A percentile compares a stretch with the other conserved stretches of the same genome.
phyloP scores from a whole-genome alignment of 73 alveolate genomes.

The Symbiodinium pilosum region DNA sequence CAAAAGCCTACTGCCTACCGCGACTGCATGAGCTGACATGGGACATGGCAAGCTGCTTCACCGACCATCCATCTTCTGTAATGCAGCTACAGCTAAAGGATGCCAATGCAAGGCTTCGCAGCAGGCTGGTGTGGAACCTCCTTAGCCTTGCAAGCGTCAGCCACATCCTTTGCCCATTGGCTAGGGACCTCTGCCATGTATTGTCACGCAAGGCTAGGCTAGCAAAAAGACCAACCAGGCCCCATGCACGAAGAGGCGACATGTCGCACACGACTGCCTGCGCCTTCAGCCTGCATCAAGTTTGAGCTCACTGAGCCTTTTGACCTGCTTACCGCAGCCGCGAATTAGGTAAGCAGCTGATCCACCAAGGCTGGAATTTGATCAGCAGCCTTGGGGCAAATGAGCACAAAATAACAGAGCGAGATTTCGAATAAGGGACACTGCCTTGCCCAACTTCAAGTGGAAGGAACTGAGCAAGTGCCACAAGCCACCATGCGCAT shows the following conservation, averaged over 20 bases:
- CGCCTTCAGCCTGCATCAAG: constrained; percentile 1
- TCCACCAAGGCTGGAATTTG: constrained; percentile 54
- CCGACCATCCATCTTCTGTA: constrained; percentile 27
- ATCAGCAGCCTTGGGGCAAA: constrained; percentile 11
- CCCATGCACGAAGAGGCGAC: constrained; percentile 65
- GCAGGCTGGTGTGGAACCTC: constrained; percentile 26
- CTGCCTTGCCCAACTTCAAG: constrained; percentile 81
- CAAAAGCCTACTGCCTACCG: too few species aligned
- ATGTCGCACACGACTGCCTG: constrained; percentile 56
- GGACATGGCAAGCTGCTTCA: constrained; percentile 10
- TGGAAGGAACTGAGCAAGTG: constrained; percentile 51
- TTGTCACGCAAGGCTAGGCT: neutral
- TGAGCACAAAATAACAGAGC: too few species aligned
- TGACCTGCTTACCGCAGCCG: neutral
- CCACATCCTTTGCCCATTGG: constrained; percentile 74
- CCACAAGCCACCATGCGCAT: neutral
- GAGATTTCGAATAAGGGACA: too few species aligned
- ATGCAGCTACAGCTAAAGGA: neutral
- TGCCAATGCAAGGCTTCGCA: neutral
- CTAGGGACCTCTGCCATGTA: constrained; percentile 21
- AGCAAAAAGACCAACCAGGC: too few species aligned
- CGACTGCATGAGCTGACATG: neutral
- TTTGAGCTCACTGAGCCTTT: neutral
- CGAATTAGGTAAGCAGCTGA: neutral
- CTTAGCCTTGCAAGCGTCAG: constrained; percentile 61